Conservation (phyloP, 1,284 basidiomycete species). For the Puccinia triticina region DNA sequence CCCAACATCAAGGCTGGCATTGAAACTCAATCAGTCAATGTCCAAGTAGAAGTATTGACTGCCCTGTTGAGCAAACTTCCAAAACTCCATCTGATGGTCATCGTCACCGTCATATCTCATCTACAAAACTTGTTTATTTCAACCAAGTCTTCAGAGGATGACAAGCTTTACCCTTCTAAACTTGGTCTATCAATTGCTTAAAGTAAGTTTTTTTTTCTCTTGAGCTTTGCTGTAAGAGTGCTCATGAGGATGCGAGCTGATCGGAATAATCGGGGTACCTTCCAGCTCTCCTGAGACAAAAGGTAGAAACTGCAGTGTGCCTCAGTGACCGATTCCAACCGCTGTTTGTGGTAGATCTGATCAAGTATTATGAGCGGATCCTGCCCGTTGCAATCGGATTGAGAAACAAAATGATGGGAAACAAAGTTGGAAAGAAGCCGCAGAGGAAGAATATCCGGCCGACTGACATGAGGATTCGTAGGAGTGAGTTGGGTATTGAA, state of each 20-base stretch:
- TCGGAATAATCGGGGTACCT: neutral
- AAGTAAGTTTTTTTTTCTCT: neutral
- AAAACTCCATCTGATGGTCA: conserved; percentile 44
- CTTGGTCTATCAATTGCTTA: conserved; percentile 40
- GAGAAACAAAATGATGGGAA: conserved; percentile 18
- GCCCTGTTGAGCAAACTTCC: conserved; percentile 36
- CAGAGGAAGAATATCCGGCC: conserved; percentile 36
- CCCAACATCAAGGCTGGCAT: too few species aligned
- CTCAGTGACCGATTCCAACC: conserved; percentile 47
- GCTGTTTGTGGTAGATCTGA: conserved; percentile 30
- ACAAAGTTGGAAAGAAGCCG: neutral
- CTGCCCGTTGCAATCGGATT: conserved; percentile 32
- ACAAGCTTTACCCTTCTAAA: conserved; percentile 32
- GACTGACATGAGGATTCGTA: conserved; percentile 38
- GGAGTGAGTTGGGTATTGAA: conserved; percentile 44
- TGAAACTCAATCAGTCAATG: conserved; percentile 23
- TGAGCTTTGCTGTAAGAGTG: neutral
- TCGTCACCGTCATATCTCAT: conserved; percentile 36
- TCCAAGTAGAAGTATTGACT: conserved; percentile 35
- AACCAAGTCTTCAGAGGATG: conserved; percentile 32
- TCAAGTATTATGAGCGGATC: conserved; percentile 42
- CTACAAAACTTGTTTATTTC: conserved; percentile 2
- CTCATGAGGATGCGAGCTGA: neutral
- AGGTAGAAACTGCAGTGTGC: conserved; percentile 42
- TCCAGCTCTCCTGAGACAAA: conserved; percentile 35